phyloP scores from a whole-genome alignment of 495 filamentous ascomycete species.

The Durotheca rogersii region DNA sequence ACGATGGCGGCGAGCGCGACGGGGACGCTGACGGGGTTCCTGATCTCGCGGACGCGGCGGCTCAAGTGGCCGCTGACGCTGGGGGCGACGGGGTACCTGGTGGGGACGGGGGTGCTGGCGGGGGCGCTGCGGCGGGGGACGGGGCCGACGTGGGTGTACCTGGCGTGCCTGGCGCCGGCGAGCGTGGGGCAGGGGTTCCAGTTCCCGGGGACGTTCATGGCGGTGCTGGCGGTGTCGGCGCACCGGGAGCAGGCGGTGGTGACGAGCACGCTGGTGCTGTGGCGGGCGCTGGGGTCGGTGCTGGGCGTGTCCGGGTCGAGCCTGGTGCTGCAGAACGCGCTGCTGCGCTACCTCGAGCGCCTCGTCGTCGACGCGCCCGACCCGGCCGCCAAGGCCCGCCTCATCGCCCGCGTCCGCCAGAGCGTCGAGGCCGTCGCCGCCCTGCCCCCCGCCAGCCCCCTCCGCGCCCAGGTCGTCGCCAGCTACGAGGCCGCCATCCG shows the following conservation, averaged over 20 bases:
- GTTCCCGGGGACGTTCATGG: constrained; percentile 65
- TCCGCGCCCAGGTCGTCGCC: constrained; percentile 53
- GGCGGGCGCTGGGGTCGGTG: constrained; percentile 66
- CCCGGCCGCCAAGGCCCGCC: constrained; percentile 22
- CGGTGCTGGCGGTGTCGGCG: constrained; percentile 64
- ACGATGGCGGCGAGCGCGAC: constrained; percentile 58
- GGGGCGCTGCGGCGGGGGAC: constrained; percentile 46
- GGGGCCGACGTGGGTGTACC: constrained; percentile 60
- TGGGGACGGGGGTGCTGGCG: constrained; percentile 55
- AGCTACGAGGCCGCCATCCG: constrained; percentile 61
- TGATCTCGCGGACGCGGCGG: constrained; percentile 65
- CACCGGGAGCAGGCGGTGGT: constrained; percentile 75
- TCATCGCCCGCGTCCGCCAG: constrained; percentile 41
- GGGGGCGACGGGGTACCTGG: constrained; percentile 56
- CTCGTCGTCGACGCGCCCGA: constrained; percentile 51
- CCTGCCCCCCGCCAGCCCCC: constrained; percentile 25
- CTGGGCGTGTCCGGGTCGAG: constrained; percentile 71
- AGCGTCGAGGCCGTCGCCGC: constrained; percentile 47
- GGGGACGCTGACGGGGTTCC: constrained; percentile 65
- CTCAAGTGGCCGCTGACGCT: constrained; percentile 63
- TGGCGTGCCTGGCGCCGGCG: constrained; percentile 61
- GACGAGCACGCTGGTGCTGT: constrained; percentile 68
- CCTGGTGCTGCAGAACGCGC: constrained; percentile 72
- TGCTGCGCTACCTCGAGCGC: constrained; percentile 58
- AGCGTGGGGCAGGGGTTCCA: constrained; percentile 66